Percentiles rank a stretch among this genome's conserved stretches.
Conservation (phyloP, 345 rosid genomes). For the Brassica incana region DNA sequence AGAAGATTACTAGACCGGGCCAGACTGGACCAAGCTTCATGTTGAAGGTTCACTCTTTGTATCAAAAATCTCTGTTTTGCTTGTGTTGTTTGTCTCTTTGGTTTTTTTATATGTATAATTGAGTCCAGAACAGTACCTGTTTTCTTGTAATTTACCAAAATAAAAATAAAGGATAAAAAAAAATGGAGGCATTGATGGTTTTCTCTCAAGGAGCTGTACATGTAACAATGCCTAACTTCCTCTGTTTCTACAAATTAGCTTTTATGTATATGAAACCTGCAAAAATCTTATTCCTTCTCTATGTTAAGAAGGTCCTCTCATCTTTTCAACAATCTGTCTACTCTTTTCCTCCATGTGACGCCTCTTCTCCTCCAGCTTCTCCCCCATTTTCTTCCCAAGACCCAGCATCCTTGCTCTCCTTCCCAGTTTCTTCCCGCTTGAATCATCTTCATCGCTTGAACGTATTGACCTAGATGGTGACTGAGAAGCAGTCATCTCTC, state of each 20-base stretch:
- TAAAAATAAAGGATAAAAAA: conserved; percentile 15
- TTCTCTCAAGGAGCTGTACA: conserved; percentile 21
- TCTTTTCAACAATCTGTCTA: conserved; percentile 77
- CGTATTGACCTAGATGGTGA: conserved; percentile 33
- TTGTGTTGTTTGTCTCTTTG: conserved; percentile 23
- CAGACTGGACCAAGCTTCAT: conserved; percentile 25
- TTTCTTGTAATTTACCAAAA: conserved; percentile 25
- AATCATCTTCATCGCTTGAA: conserved; percentile 54
- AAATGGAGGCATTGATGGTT: conserved; percentile 17
- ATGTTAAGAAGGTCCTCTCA: conserved; percentile 55
- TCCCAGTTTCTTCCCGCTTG: conserved; percentile 62
- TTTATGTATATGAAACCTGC: conserved; percentile 7
- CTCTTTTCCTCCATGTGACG: conserved; percentile 83
- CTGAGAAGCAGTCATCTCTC: conserved; percentile 33
- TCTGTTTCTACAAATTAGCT: conserved; percentile 18
- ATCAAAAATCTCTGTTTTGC: conserved; percentile 16
- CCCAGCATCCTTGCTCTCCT: conserved; percentile 76
- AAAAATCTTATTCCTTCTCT: neutral
- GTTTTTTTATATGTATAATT: neutral
- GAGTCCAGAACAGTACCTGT: conserved; percentile 9
- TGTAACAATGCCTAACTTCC: conserved; percentile 19
- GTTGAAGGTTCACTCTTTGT: conserved; percentile 3
- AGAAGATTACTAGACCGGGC: conserved; percentile 59
- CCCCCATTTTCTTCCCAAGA: conserved; percentile 88
- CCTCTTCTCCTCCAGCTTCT: conserved; percentile 84